Evolutionary conservation across 1,284 basidiomycete species (phyloP), one percentile per base, ranked within the genome.

Genomic region (Cerioporus squamosus): DNA sequence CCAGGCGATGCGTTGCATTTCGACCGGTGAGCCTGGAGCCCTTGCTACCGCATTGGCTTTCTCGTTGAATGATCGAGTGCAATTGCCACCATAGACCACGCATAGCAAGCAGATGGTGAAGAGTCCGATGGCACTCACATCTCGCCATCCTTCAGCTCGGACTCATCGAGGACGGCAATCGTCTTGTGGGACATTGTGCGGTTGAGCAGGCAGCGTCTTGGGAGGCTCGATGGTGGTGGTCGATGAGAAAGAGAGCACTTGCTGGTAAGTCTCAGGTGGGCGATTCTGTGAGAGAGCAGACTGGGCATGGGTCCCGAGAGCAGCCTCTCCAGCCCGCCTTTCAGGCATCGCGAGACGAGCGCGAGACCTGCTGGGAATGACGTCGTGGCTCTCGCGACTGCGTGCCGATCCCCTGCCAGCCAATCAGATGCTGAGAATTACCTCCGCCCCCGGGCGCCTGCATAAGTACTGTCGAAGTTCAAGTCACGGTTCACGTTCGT

Each of bases 131-230:
- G 23, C 26, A 71, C 79, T 59, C 69, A 90, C 91, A 93, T 89
- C 72, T 92, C 83, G 42, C 91, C 92, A 80, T 93, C 90, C 60
- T 83, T 77, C 53, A 94, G 80, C 63, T 93, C 90, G 40, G 77
- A 70, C 44, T 82, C 83, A 62, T 87, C 77, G 58, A 90, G 82
- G 22, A 90, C 88, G 52, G 87, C 79, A 51, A 90, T 77, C 0
- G 86, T 87, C 73, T 85, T 85, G 39, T 72, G 67, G 5, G 78
- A 71, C 76, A 79, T 78, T 33, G 53, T 70, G 39, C 70, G 57
- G 33, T 5, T 18, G 22, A 15, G 23, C 59, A 44, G 40, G 33
- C 9, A 53, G 47, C 9, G 39, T 44, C 10, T 31, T 26, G 26
- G 33, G 18, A 18, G 38, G 43, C 14, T 26, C 18, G 51, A 4